Conservation (phyloP, 306 rosid species). For the Vigna angularis region DNA sequence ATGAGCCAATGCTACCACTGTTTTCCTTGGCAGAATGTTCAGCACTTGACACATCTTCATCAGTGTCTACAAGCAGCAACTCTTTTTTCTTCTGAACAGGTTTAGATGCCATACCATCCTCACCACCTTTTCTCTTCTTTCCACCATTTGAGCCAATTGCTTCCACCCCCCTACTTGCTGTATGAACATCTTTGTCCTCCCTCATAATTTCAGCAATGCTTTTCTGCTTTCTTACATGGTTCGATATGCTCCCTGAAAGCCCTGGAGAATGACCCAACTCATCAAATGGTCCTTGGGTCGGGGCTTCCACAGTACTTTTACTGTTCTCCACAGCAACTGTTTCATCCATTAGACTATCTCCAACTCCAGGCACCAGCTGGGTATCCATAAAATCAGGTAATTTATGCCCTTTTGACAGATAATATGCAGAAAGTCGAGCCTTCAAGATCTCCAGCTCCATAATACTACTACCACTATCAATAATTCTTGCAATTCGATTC, state of each 20-base stretch:
- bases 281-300: constrained; percentile 63
- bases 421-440: constrained; percentile 65
- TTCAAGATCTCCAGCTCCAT: constrained; percentile 60
- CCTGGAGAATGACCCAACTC: constrained; percentile 43
- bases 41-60: constrained; percentile 23
- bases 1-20: constrained; percentile 30
- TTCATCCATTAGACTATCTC: constrained; percentile 48
- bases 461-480: constrained; percentile 40
- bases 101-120: constrained; percentile 38
- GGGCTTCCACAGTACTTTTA: constrained; percentile 51
- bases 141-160: constrained; percentile 33
- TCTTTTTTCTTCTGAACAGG: constrained; percentile 44
- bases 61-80: constrained; percentile 41
- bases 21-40: constrained; percentile 46
- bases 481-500: constrained; percentile 53
- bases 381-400: constrained; percentile 59
- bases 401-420: constrained; percentile 57
- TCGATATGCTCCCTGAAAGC: constrained; percentile 44
- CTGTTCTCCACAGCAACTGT: constrained; percentile 10
- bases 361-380: constrained; percentile 67
- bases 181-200: constrained; percentile 45
- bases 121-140: constrained; percentile 54
- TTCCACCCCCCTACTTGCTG: constrained; percentile 41
- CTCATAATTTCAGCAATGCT: constrained; percentile 78
- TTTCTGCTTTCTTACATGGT: constrained; percentile 73